Evolutionary conservation across 2,329 filamentous ascomycete species (phyloP), one percentile per base, ranked within the genome.

Genomic region (Alternaria sp.): DNA sequence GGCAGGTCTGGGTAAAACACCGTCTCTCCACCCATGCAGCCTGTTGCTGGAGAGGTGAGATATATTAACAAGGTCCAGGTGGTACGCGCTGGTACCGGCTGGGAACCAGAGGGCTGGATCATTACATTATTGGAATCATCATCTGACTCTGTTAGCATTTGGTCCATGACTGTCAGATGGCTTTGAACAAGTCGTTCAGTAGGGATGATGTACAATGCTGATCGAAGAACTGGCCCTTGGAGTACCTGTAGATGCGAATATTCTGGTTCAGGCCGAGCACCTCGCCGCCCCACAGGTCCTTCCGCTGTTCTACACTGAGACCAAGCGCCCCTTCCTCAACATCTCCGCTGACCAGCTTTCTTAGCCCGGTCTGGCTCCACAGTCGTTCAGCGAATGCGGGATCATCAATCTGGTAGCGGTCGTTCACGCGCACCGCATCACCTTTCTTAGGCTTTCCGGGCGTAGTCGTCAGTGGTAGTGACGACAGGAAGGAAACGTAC

Each of bases 1-100:
- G 80, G 84, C 3, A 84, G 77, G 12, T 82, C 79, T 14, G 92
- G 92, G 75, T 96, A 96, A 78, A 97, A 97, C 32, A 95, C 92
- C 0, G 94, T 97, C 79, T 97, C 92, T 32, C 94, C 94, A 22
- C 94, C 94, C 22, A 86, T 78, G 70, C 93, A 96, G 4, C 91
- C 91, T 7, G 92, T 92, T 1, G 85, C 81, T 3, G 88, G 83
- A 1, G 90, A 92, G 1, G 92, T 95, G 56, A 97, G 85, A 74
- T 97, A 98, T 36, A 97, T 86, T 0, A 97, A 84, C 5, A 97
- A 82, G 0, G 94, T 97, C 93, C 94, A 97, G 0, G 93, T 97
- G 5, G 94, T 97, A 71, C 85, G 89, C 20, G 86, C 89, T 22
- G 82, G 81, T 11, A 81, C 70, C 9, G 80, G 62, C 36, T 76